Conservation (phyloP, 2,329 filamentous ascomycete species). For the Chlorencoelia australis region DNA sequence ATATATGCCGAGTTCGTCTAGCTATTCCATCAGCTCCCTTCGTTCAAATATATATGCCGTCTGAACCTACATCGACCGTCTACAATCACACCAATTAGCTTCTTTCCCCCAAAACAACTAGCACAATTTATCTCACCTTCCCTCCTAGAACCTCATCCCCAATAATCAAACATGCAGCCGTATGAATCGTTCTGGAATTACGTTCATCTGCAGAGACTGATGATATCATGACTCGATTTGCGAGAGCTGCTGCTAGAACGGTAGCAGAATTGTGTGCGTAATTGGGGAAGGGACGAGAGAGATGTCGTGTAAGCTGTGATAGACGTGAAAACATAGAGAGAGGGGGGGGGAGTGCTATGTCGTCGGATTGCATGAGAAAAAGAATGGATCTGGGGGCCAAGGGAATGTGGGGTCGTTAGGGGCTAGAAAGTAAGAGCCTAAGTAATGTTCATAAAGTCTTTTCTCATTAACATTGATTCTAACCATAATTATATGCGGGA, state of each 20-base stretch:
- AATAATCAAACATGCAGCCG: constrained; percentile 87
- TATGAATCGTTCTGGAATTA: constrained; percentile 63
- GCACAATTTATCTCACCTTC: constrained; percentile 48
- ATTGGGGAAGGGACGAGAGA: constrained; percentile 52
- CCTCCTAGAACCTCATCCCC: constrained; percentile 95
- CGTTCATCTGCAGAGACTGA: constrained; percentile 42
- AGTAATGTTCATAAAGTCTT: too few relatives aligned
- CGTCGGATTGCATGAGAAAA: too few relatives aligned
- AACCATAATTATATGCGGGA: too few relatives aligned
- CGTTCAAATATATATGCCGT: not conserved
- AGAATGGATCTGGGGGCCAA: too few relatives aligned
- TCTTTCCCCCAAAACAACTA: constrained; percentile 27
- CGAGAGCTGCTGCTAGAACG: constrained; percentile 4
- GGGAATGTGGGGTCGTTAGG: too few relatives aligned
- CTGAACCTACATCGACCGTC: constrained; percentile 29
- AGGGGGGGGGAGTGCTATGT: not conserved
- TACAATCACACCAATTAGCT: constrained; percentile 14
- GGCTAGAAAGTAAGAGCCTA: too few relatives aligned
- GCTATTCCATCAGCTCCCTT: constrained; percentile 12
- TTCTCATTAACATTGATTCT: too few relatives aligned
- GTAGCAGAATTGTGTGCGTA: constrained; percentile 36
- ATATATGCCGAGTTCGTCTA: constrained; percentile 56
- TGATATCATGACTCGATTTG: constrained; percentile 34
- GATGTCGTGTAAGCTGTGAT: constrained; percentile 62
- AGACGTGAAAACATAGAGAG: constrained; percentile 64